These are phyloP conservation scores for Ceratobasidium sp. DNA, from an alignment of 1,284 basidiomycete genomes.

Conservation along the genomic window DNA sequence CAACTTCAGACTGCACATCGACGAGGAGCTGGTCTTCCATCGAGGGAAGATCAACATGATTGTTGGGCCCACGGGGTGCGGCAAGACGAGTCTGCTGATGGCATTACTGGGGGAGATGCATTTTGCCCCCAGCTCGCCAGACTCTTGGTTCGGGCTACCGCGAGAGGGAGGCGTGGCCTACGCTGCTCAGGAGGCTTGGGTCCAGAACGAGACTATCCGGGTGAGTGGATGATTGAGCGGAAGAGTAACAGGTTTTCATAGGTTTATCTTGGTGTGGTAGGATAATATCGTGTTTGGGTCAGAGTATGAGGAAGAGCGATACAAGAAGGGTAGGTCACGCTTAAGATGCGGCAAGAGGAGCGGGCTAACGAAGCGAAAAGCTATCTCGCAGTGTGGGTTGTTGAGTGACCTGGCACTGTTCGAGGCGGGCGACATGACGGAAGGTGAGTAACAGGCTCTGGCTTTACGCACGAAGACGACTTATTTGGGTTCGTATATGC, in stretches of 20 bases:
- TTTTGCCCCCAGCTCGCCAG: slow-evolving; percentile 62
- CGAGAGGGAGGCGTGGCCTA: slow-evolving; percentile 73
- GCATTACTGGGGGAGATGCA: slow-evolving; percentile 64
- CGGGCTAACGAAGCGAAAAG: too few species aligned
- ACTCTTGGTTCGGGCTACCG: slow-evolving; percentile 74
- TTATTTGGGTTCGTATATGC: background rate
- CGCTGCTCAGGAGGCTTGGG: slow-evolving; percentile 82
- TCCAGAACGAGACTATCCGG: slow-evolving; percentile 66
- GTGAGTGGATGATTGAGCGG: slow-evolving; percentile 47
- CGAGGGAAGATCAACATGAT: slow-evolving; percentile 68
- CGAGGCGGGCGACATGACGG: slow-evolving; percentile 74
- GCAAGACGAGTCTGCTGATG: slow-evolving; percentile 62
- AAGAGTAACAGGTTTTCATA: background rate
- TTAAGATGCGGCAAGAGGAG: too few species aligned
- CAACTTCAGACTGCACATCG: slow-evolving; percentile 62
- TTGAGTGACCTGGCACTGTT: slow-evolving; percentile 58
- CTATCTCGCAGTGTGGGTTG: slow-evolving; percentile 56
- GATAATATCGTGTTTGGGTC: slow-evolving; percentile 67
- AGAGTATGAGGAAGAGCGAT: slow-evolving; percentile 62
- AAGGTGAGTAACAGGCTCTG: slow-evolving; percentile 53
- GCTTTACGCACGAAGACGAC: too few species aligned
- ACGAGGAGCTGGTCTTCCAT: slow-evolving; percentile 65
- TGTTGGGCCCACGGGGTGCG: slow-evolving; percentile 66
- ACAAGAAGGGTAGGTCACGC: slow-evolving; percentile 54
- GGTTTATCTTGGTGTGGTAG: slow-evolving; percentile 42